A percentile compares a stretch with the other conserved stretches of the same genome.
phyloP scores from a whole-genome alignment of 1,139 yeast genomes.

The Saccharomyces hybrid region DNA sequence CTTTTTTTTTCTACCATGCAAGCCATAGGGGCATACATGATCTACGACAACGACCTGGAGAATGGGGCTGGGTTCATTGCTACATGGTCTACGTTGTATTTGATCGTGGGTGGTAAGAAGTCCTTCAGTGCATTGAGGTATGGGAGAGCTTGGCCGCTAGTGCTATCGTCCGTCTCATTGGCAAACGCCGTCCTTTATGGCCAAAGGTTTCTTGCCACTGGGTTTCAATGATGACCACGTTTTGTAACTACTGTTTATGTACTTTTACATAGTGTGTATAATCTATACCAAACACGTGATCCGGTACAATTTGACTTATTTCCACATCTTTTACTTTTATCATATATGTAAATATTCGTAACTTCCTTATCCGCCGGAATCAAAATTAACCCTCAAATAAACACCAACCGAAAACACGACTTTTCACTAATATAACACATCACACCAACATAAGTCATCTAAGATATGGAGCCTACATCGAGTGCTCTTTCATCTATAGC shows the following conservation, averaged over 20 bases:
- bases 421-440: neutral
- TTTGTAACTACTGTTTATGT: neutral
- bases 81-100: conserved; percentile 79
- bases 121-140: conserved; percentile 42
- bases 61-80: conserved; percentile 84
- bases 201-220: conserved; percentile 46
- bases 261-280: neutral
- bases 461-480: conserved; percentile 24
- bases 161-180: conserved; percentile 50
- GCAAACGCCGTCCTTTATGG: conserved; percentile 68
- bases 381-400: neutral
- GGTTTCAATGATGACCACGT: conserved; percentile 8
- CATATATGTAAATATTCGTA: neutral
- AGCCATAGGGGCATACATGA: conserved; percentile 75
- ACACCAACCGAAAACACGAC: neutral
- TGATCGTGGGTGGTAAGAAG: conserved; percentile 64
- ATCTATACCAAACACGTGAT: neutral
- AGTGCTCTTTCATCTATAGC: conserved; percentile 42
- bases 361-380: neutral
- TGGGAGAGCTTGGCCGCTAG: conserved; percentile 51
- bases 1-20: conserved; percentile 60
- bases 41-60: conserved; percentile 67
- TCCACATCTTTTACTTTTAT: neutral
- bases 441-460: neutral
- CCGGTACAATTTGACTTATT: neutral